phyloP scores from a whole-genome alignment of 2,329 filamentous ascomycete genomes.

The Aureobasidium sp. region DNA sequence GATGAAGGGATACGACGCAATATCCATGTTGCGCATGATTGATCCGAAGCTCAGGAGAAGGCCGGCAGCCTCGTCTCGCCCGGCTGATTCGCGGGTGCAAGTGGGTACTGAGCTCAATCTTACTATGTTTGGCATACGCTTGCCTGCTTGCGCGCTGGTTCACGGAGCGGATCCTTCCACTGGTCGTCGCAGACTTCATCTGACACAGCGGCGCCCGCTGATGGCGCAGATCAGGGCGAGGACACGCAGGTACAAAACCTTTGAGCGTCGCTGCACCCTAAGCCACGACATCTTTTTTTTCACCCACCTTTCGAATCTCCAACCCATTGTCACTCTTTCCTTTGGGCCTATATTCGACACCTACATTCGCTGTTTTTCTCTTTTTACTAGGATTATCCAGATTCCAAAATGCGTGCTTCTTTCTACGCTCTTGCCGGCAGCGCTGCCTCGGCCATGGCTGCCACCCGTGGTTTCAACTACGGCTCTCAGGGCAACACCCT shows the following conservation, averaged over 20 bases:
- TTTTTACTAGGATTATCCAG: background rate
- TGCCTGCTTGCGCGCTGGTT: background rate
- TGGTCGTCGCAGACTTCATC: constrained; percentile 9
- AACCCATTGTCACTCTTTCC: constrained; percentile 15
- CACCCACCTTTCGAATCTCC: background rate
- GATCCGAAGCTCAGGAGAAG: constrained; percentile 4
- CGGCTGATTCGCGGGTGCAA: constrained; percentile 6
- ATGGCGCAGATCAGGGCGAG: constrained; percentile 12
- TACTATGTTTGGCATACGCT: constrained; percentile 13
- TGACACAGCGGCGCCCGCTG: constrained; percentile 11
- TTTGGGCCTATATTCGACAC: background rate
- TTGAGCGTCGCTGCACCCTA: background rate
- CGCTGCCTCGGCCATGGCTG: constrained; percentile 32
- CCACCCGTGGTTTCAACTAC: constrained; percentile 65
- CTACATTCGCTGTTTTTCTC: background rate
- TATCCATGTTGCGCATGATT: constrained; percentile 3
- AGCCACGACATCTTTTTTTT: background rate
- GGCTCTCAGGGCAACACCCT: constrained; percentile 37
- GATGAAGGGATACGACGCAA: constrained; percentile 8
- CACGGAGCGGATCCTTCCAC: constrained; percentile 9
- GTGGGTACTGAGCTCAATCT: background rate
- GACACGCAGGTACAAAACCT: constrained; percentile 15
- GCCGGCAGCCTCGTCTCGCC: constrained; percentile 1
- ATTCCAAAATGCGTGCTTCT: constrained; percentile 14
- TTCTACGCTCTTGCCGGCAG: constrained; percentile 30